Percentiles rank a stretch among this genome's conserved stretches.
Evolutionary conservation across 345 rosid species (phyloP).

Genomic region (Lagerstroemia speciosa): DNA sequence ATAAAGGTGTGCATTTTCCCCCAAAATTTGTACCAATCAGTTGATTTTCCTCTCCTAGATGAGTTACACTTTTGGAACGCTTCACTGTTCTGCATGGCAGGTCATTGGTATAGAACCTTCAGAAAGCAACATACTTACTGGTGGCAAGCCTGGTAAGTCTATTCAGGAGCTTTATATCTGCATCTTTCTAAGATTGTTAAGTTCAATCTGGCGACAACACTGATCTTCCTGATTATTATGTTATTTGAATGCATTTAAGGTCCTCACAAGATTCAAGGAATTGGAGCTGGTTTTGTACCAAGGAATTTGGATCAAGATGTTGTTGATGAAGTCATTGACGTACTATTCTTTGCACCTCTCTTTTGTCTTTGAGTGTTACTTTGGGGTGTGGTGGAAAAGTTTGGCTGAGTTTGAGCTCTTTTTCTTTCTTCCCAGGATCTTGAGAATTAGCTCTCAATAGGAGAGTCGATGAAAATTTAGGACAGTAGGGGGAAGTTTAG

Average conservation of each 20-base stretch:
- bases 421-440: background rate
- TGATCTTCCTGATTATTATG: background rate
- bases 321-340: constrained; percentile 86
- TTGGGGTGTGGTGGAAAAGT: background rate
- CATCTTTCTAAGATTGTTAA: background rate
- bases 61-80: background rate
- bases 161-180: background rate
- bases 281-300: constrained; percentile 97
- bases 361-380: background rate
- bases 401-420: background rate
- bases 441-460: background rate
- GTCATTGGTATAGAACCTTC: constrained; percentile 78
- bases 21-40: background rate
- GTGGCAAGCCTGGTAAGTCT: constrained; percentile 72
- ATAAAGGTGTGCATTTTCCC: constrained; percentile 36
- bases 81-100: constrained; percentile 22
- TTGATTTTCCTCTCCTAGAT: background rate
- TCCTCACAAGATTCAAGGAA: constrained; percentile 99
- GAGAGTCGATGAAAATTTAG: background rate
- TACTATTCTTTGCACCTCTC: background rate
- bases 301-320: constrained; percentile 60
- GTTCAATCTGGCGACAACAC: background rate
- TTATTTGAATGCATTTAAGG: constrained; percentile 26
- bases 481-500: background rate
- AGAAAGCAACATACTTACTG: constrained; percentile 74